Base-by-base conservation (phyloP, 371 early-diverging fungal genomes). In the Mortierella sp. region DNA sequence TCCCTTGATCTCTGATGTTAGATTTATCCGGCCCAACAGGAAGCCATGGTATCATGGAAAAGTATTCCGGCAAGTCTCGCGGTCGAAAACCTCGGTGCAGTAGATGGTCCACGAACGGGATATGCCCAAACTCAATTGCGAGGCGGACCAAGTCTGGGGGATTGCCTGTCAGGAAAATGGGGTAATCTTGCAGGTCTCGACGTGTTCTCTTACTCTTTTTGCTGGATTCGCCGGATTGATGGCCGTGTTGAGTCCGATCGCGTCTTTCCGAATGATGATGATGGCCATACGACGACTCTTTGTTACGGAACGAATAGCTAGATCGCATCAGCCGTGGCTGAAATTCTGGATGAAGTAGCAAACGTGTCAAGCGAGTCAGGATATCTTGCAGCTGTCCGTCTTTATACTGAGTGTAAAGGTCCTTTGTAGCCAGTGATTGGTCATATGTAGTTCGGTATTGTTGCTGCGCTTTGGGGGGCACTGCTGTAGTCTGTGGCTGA, bases 241-340 rank as follows among this genome's bases (percentile, higher is more conserved):
- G 39, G 21, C n/a, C 14, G 11, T 23, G 27, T 26, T 51, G 23
- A 4, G 23, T 23, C 26, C 30, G 30, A n/a, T 28, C 50, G 28
- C 56, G 51, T n/a, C n/a, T 28, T 24, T 50, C 24, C 31, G 14
- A 50, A 31, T 52, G 48, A 30, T 27, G 37, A 26, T 34, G 47
- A 12, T 39, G 47, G 23, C 19, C 21, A 11, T 3, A 43, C 6
- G 31, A 28, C 24, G 31, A 44, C 6, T 60, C 56, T 17, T 44
- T 50, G 12, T 64, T 41, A 28, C 65, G 78, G 24, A 76, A 76
- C 0, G 78, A 76, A 32, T 76, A 76, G 30, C 58, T 61, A 31
- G 65, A 76, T n/a, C 78, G 64, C 65, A 76, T 51, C 11, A 76
- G 58, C 4, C 62, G 70, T 9, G 78, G 78, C 6, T 76, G 78